Evolutionary conservation across 2,329 filamentous ascomycete species (phyloP).

Genomic region (Sclerotinia borealis): DNA sequence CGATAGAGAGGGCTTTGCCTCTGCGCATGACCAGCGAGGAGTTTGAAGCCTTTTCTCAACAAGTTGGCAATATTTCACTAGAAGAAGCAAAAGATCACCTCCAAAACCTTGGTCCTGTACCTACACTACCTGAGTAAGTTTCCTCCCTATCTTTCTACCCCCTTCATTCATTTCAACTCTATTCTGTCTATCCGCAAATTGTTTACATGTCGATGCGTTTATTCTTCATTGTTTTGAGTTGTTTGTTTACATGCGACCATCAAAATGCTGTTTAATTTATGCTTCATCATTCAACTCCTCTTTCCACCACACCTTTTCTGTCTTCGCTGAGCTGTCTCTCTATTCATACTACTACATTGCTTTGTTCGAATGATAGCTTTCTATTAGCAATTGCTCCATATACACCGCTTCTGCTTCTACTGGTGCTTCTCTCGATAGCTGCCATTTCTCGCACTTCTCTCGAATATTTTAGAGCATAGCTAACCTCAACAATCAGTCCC

Average conservation of each 20-base stretch:
- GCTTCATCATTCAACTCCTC: neutral
- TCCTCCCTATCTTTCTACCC: too few species aligned
- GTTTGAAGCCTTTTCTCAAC: neutral
- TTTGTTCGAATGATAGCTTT: neutral
- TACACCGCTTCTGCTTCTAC: too few species aligned
- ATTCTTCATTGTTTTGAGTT: neutral
- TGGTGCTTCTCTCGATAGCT: neutral
- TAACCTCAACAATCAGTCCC: neutral
- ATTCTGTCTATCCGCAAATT: neutral
- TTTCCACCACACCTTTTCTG: neutral
- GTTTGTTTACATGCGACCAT: neutral
- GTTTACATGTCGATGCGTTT: neutral
- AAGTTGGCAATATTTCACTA: neutral
- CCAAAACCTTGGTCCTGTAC: slow-evolving; percentile 1
- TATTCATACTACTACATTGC: neutral
- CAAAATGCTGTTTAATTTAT: neutral
- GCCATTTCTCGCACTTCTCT: neutral
- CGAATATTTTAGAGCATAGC: neutral
- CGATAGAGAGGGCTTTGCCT: neutral
- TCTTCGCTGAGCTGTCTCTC: neutral
- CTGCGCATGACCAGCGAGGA: neutral
- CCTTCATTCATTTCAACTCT: neutral
- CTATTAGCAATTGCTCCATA: neutral
- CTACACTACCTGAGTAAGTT: neutral
- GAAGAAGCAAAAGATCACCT: slow-evolving; percentile 4